Evolutionary conservation across 1,284 basidiomycete genomes (phyloP).

Genomic region (Nidula niveotomentosa): DNA sequence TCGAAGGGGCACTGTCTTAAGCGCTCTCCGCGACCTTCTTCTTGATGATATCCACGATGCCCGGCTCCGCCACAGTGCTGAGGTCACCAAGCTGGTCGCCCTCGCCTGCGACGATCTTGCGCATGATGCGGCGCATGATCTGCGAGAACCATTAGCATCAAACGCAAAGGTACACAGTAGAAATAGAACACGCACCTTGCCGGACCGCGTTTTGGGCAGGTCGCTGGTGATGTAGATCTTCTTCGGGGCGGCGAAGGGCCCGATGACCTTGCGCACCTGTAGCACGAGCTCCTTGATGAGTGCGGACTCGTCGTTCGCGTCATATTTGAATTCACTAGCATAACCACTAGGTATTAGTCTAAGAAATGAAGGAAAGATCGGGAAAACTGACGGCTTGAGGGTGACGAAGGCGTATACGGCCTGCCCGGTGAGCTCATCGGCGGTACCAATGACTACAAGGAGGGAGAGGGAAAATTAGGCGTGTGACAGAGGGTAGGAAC

Average conservation of each 20-base stretch:
- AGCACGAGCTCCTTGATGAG: conserved; percentile 89
- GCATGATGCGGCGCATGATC: conserved; percentile 93
- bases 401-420: conserved; percentile 88
- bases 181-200: neutral
- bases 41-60: conserved; percentile 45
- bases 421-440: conserved; percentile 88
- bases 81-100: conserved; percentile 93
- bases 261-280: conserved; percentile 95
- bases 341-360: conserved; percentile 19
- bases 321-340: conserved; percentile 70
- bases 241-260: conserved; percentile 95
- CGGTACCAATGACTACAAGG: conserved; percentile 74
- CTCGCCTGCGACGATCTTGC: conserved; percentile 95
- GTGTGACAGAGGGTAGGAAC: conserved; percentile 3
- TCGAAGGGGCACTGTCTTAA: no score
- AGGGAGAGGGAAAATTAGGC: neutral
- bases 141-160: conserved; percentile 17
- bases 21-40: no score
- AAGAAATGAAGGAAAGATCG: neutral
- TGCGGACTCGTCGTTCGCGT: conserved; percentile 64
- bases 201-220: conserved; percentile 93
- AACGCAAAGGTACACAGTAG: neutral
- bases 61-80: conserved; percentile 86
- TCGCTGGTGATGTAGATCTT: conserved; percentile 86
- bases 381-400: conserved; percentile 61